Evolutionary conservation across 2,329 filamentous ascomycete genomes (phyloP).

Genomic region (Fusarium vanettenii): DNA sequence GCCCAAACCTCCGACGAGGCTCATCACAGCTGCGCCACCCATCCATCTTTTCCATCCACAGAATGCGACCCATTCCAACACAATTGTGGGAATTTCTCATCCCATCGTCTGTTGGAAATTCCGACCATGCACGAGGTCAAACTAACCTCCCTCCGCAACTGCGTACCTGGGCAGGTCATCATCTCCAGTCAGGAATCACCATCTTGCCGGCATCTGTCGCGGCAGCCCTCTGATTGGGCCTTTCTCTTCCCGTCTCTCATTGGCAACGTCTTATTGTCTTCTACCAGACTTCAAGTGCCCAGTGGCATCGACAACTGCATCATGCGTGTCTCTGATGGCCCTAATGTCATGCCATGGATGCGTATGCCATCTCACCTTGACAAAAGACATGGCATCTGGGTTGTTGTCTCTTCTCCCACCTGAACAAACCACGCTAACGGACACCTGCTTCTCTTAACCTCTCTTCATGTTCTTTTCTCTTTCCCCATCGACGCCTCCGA

Average conservation of each 20-base stretch:
- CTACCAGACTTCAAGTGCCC: background rate
- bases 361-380: no score
- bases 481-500: slow-evolving; percentile 6
- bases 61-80: background rate
- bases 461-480: slow-evolving; percentile 22
- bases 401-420: slow-evolving; percentile 6
- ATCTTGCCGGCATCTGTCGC: background rate
- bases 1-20: background rate
- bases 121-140: background rate
- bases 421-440: background rate
- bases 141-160: background rate
- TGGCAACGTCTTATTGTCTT: background rate
- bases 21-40: background rate
- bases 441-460: background rate
- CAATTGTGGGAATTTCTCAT: background rate
- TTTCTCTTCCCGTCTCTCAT: background rate
- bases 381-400: background rate
- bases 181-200: background rate
- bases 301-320: background rate
- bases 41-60: background rate
- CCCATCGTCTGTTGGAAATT: background rate
- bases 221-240: background rate
- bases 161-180: background rate
- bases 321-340: slow-evolving; percentile 4
- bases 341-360: background rate